A percentile compares a stretch with the other conserved stretches of the same genome.
Conservation (phyloP, 164 flowering plant genomes). For the Stephania japonica region DNA sequence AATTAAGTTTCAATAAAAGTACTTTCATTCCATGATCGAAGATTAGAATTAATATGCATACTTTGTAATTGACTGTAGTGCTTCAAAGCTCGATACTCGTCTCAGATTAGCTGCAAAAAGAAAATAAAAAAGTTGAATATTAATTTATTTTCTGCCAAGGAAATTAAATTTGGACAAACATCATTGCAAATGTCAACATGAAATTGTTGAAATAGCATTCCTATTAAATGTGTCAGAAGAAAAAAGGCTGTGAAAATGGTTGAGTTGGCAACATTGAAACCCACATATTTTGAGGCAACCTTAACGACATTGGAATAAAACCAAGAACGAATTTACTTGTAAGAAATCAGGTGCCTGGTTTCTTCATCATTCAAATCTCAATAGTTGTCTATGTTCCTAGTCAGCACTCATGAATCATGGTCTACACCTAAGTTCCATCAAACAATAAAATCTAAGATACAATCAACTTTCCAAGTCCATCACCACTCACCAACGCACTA, state of each 20-base stretch:
- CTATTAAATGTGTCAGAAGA: not conserved
- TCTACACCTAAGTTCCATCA: not conserved
- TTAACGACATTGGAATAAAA: not conserved
- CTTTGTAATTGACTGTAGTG: slow-evolving; percentile 85
- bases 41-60: slow-evolving; percentile 17
- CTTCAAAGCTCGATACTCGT: slow-evolving; percentile 95
- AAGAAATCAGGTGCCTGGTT: not conserved
- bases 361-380: not conserved
- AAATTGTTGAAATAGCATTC: not conserved
- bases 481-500: not conserved
- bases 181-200: not conserved
- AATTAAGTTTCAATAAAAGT: too few species aligned
- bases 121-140: not conserved
- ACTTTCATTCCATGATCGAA: not conserved
- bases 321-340: not conserved
- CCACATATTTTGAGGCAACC: not conserved
- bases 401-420: too few species aligned
- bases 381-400: not conserved
- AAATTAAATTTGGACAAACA: not conserved
- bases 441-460: too few species aligned
- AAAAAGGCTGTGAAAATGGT: not conserved
- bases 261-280: not conserved
- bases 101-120: slow-evolving; percentile 68
- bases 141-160: not conserved
- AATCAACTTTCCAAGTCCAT: not conserved